A percentile compares a stretch with the other conserved stretches of the same genome.
phyloP scores from a whole-genome alignment of 768 basidiomycete species.

The Lactarius sanguifluus region DNA sequence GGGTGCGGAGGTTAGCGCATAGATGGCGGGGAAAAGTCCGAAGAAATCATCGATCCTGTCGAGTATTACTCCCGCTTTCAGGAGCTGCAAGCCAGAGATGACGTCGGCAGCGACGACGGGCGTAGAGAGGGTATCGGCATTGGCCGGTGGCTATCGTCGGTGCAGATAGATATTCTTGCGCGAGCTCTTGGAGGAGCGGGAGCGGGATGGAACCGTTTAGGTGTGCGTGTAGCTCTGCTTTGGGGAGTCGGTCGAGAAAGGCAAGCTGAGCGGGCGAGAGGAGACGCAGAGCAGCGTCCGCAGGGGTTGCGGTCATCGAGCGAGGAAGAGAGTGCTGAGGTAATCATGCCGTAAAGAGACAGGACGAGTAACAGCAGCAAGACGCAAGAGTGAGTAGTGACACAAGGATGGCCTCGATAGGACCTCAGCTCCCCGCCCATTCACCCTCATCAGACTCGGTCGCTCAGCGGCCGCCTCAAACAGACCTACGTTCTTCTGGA shows the following conservation, averaged over 20 bases:
- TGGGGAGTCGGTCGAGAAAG: slow-evolving; percentile 66
- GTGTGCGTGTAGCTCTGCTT: slow-evolving; percentile 86
- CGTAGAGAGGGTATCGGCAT: not conserved
- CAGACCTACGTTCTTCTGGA: slow-evolving; percentile 8
- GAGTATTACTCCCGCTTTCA: slow-evolving; percentile 45
- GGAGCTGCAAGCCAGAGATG: slow-evolving; percentile 43
- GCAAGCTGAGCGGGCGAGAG: slow-evolving; percentile 50
- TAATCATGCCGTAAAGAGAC: not conserved
- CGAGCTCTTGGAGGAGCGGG: slow-evolving; percentile 58
- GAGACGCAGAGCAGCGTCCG: slow-evolving; percentile 53
- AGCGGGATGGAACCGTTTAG: slow-evolving; percentile 84
- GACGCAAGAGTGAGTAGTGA: not conserved
- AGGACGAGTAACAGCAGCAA: not conserved
- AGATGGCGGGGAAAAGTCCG: slow-evolving; percentile 71
- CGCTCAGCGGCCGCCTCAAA: not conserved
- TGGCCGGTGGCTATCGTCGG: not conserved
- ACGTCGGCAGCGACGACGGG: slow-evolving; percentile 32
- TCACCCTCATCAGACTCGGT: slow-evolving; percentile 4
- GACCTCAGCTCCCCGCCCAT: slow-evolving; percentile 35
- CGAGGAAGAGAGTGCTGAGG: not conserved
- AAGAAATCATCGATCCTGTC: slow-evolving; percentile 73
- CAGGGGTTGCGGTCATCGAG: slow-evolving; percentile 15
- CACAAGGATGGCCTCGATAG: slow-evolving; percentile 29
- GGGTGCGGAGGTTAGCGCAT: slow-evolving; percentile 68
- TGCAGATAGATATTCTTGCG: slow-evolving; percentile 39